Evolutionary conservation across 805 yeast genomes (phyloP), one percentile per base, ranked within the genome.

Genomic region (Starmerella kuoi): DNA sequence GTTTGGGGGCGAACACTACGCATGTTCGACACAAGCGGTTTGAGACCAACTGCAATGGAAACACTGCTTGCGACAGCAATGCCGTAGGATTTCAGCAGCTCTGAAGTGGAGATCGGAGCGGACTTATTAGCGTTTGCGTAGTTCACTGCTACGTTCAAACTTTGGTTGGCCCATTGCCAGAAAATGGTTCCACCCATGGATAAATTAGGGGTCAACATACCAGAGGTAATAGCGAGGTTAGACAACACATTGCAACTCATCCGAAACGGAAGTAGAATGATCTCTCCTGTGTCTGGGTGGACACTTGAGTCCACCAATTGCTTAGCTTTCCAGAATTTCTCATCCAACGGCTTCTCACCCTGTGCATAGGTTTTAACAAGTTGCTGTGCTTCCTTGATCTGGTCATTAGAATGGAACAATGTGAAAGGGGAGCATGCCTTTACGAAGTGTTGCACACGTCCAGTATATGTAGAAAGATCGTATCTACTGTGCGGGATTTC

Each of bases 81-180:
- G 9, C 77, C 67, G 59, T 91, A 91, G 60, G 83, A 84, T 35
- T 80, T 75, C 27, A 77, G 65, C 39, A 91, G 68, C 62, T 91
- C 95, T 40, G 66, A 55, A 1, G 87, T 80, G 3, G 88, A 68
- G 61, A 91, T 68, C 1, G 95, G 95, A 55, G 87, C 94, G 0
- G 94, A 81, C 59, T 91, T 91, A 67, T 91, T 91, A 26, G 95
- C 88, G 58, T 91, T 91, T 33, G 97, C 91, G 32, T 91, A 84
- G 63, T 91, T 91, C 52, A 91, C 84, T 2, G 98, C 98, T 43
- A 91, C 99, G 57, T 91, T 91, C 50, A 91, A 70, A 19, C 95
- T 84, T 64, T 91, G 99, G 64, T 91, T 91, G 18, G 96, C 94
- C 60, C 91, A 75, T 65, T 91, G 99, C 99, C 98, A 91, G 63